These are phyloP conservation scores for Stropharia rugosoannulata DNA, from an alignment of 768 basidiomycete genomes.

Conservation along the genomic window DNA sequence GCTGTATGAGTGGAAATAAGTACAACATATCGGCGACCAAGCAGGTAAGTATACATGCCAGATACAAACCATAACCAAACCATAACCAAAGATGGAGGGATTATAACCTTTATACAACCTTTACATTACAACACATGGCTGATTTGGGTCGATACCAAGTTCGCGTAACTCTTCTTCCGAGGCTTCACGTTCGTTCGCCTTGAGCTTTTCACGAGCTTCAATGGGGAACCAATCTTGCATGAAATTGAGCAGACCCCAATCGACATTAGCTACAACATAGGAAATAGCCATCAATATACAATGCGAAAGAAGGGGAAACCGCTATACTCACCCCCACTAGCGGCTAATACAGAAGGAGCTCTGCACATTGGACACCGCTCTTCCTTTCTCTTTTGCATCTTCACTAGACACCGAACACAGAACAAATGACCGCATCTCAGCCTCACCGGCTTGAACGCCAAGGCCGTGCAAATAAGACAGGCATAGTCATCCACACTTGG, in stretches of 20 bases:
- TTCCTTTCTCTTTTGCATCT: constrained; percentile 84
- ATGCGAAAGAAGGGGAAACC: background rate
- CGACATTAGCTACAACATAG: constrained; percentile 60
- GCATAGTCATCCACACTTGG: constrained; percentile 82
- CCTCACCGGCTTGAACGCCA: constrained; percentile 92
- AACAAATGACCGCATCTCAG: constrained; percentile 79
- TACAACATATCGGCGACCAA: background rate
- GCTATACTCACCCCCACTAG: constrained; percentile 64
- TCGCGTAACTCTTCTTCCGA: constrained; percentile 66
- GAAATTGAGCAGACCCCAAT: constrained; percentile 78
- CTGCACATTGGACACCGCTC: constrained; percentile 85
- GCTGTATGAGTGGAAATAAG: background rate
- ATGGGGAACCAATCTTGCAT: constrained; percentile 93
- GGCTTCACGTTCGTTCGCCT: constrained; percentile 74
- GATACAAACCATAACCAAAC: background rate
- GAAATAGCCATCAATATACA: background rate
- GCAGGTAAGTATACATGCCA: background rate
- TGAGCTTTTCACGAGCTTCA: constrained; percentile 74
- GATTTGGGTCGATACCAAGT: constrained; percentile 54
- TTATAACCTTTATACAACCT: background rate
- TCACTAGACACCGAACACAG: constrained; percentile 79
- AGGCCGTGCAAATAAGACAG: constrained; percentile 84
- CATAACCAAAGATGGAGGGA: background rate
- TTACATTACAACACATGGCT: constrained; percentile 42
- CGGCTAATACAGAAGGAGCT: constrained; percentile 70